A percentile compares a stretch with the other conserved stretches of the same genome.
These are phyloP conservation scores for Malassezia yamatoensis DNA, from an alignment of 1,284 basidiomycete genomes.

Conservation along the genomic window DNA sequence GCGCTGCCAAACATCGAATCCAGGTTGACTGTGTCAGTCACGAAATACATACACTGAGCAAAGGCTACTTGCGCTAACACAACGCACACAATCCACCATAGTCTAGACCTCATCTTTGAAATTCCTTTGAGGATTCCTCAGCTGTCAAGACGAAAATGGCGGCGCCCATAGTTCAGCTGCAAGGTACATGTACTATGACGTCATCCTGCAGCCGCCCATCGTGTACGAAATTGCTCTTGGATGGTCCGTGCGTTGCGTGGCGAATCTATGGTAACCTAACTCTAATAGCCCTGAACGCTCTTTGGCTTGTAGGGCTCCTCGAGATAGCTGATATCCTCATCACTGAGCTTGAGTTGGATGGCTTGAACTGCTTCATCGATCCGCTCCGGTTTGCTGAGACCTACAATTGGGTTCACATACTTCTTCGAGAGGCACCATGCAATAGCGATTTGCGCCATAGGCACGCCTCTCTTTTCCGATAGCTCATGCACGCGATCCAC, in stretches of 20 bases:
- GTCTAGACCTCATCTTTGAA: too few relatives aligned
- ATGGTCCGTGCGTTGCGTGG: too few relatives aligned
- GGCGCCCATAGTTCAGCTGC: too few relatives aligned
- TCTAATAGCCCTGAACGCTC: background rate
- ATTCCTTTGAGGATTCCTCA: too few relatives aligned
- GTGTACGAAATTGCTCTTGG: too few relatives aligned
- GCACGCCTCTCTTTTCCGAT: conserved; percentile 46
- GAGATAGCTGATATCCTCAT: conserved; percentile 8
- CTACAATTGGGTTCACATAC: conserved; percentile 11
- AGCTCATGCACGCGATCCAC: conserved; percentile 49
- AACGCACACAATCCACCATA: background rate
- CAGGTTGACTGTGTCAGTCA: background rate
- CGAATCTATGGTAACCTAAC: background rate
- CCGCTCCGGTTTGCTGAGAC: conserved; percentile 14
- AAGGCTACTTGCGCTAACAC: background rate
- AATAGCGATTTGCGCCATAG: conserved; percentile 50
- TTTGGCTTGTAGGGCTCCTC: conserved; percentile 15
- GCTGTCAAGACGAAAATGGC: too few relatives aligned
- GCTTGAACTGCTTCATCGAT: conserved; percentile 13
- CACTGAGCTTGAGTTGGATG: conserved; percentile 6
- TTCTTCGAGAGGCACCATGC: conserved; percentile 42
- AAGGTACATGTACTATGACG: background rate
- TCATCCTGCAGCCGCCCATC: background rate
- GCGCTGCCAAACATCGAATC: background rate
- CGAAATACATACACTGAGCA: background rate